Conservation (phyloP, 345 rosid species). For the Gossypium longicalyx region DNA sequence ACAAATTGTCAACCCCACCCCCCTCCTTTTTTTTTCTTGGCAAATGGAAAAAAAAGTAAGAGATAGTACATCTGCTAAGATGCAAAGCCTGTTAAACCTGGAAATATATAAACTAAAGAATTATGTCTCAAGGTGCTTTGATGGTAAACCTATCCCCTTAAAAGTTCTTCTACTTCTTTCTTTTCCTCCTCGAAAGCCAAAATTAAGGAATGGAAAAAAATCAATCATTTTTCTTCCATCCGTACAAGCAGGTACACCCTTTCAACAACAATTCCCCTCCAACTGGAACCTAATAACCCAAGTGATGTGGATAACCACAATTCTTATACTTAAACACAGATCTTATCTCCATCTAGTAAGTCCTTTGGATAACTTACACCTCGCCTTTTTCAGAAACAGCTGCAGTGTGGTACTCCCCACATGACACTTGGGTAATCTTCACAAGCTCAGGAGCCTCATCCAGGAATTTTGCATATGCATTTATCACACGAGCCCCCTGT, state of each 20-base stretch:
- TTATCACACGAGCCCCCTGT: constrained; percentile 70
- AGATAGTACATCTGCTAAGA: neutral
- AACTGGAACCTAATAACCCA: constrained; percentile 21
- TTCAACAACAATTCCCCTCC: constrained; percentile 2
- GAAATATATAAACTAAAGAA: neutral
- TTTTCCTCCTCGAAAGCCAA: constrained; percentile 5
- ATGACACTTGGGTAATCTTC: constrained; percentile 81
- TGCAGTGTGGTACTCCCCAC: constrained; percentile 96
- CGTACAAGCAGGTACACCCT: neutral
- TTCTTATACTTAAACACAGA: constrained; percentile 41
- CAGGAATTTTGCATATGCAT: constrained; percentile 77
- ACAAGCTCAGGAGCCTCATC: constrained; percentile 95
- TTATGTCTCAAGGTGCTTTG: neutral
- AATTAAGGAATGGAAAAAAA: neutral
- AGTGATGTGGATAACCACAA: constrained; percentile 47
- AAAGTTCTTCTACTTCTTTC: neutral
- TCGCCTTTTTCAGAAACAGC: constrained; percentile 86
- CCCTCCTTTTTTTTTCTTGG: neutral
- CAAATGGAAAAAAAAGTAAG: neutral
- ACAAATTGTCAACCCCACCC: constrained; percentile 23
- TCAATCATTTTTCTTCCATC: neutral
- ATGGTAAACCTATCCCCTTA: neutral
- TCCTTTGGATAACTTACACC: constrained; percentile 82
- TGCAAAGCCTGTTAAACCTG: neutral
- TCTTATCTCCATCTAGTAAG: constrained; percentile 41